Conservation (phyloP, 768 basidiomycete genomes). For the Leccinellum luteum region DNA sequence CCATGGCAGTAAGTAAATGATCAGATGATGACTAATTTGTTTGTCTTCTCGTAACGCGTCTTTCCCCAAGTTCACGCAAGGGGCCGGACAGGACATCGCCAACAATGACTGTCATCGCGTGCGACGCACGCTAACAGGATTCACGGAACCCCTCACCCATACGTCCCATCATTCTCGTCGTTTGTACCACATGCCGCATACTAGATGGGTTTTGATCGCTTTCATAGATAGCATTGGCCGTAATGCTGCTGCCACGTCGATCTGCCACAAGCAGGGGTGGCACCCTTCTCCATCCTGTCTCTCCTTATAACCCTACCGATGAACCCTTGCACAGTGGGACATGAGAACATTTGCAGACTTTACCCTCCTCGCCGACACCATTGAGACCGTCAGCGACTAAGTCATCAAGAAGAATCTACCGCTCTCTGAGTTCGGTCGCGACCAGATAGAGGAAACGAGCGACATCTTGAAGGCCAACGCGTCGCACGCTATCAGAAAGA, state of each 20-base stretch:
- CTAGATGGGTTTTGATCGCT: background rate
- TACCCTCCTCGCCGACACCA: conserved; percentile 1
- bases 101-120: conserved; percentile 1
- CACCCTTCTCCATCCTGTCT: background rate
- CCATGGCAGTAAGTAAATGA: background rate
- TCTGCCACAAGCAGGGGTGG: background rate
- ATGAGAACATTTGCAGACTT: background rate
- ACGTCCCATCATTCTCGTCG: conserved; percentile 2
- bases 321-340: background rate
- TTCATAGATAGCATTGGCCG: conserved; percentile 1
- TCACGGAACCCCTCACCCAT: conserved; percentile 2
- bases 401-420: background rate
- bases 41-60: no score
- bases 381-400: background rate
- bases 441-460: background rate
- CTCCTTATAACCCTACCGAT: background rate
- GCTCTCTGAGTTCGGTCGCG: background rate
- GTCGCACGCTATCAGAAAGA: conserved; percentile 3
- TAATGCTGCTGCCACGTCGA: conserved; percentile 3
- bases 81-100: background rate
- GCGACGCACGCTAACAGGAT: conserved; percentile 4
- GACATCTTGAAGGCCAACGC: conserved; percentile 5
- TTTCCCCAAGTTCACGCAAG: no score
- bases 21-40: no score
- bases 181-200: background rate